A percentile compares a stretch with the other conserved stretches of the same genome.
Conservation (phyloP, 1,284 basidiomycete species). For the Marasmius sp. region DNA sequence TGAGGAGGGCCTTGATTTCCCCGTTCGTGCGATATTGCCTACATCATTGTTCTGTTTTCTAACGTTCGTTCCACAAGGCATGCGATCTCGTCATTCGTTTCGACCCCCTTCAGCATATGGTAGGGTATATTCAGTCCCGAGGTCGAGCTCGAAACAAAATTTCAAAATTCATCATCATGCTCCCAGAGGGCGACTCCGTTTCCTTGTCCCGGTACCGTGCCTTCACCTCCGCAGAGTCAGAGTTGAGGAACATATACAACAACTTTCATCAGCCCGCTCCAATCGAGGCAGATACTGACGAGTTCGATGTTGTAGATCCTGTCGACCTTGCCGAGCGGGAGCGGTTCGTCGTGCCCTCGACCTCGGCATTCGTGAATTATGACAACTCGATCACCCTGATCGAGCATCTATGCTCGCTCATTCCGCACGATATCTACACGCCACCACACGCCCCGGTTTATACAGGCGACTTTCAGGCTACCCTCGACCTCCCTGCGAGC, state of each 20-base stretch:
- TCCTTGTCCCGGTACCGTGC: slow-evolving; percentile 57
- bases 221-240: slow-evolving; percentile 61
- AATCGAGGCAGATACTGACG: slow-evolving; percentile 25
- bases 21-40: slow-evolving; percentile 35
- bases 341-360: slow-evolving; percentile 66
- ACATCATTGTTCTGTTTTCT: slow-evolving; percentile 6
- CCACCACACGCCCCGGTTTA: slow-evolving; percentile 59
- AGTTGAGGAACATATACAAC: slow-evolving; percentile 63
- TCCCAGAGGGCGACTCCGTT: slow-evolving; percentile 55
- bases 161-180: slow-evolving; percentile 80
- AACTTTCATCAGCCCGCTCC: not conserved
- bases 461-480: slow-evolving; percentile 37
- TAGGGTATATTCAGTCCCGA: slow-evolving; percentile 81
- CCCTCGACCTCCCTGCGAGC: slow-evolving; percentile 12
- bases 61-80: slow-evolving; percentile 42
- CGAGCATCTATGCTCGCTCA: slow-evolving; percentile 69
- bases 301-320: slow-evolving; percentile 45
- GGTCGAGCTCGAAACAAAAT: slow-evolving; percentile 76
- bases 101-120: slow-evolving; percentile 74
- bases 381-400: slow-evolving; percentile 70
- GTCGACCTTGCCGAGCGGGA: slow-evolving; percentile 64
- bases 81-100: slow-evolving; percentile 86
- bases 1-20: slow-evolving; percentile 87
- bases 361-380: slow-evolving; percentile 77
- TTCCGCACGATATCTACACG: slow-evolving; percentile 73